phyloP scores from a whole-genome alignment of 2,329 filamentous ascomycete species.

The Chrysosphaeria jannelii region DNA sequence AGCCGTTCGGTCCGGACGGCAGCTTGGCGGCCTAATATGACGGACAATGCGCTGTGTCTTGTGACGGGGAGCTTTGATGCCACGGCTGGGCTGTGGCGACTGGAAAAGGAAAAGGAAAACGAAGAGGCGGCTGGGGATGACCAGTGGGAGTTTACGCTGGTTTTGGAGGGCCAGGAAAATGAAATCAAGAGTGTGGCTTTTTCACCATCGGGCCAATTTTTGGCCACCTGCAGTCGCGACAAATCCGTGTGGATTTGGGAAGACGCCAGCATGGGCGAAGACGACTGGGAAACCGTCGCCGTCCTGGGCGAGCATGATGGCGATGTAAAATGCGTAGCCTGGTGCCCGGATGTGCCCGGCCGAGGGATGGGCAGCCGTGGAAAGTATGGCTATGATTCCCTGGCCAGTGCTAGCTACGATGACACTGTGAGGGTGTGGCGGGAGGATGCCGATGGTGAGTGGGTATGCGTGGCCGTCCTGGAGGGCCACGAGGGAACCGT shows the following conservation, averaged over 20 bases:
- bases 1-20: slow-evolving; percentile 63
- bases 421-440: slow-evolving; percentile 71
- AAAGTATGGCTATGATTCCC: slow-evolving; percentile 29
- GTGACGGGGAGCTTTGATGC: slow-evolving; percentile 87
- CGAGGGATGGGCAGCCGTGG: slow-evolving; percentile 8
- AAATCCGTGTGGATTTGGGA: slow-evolving; percentile 99
- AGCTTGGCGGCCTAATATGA: slow-evolving; percentile 56
- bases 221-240: slow-evolving; percentile 76
- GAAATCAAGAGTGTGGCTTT: slow-evolving; percentile 67
- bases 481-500: slow-evolving; percentile 64
- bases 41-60: slow-evolving; percentile 36
- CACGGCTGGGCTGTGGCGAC: slow-evolving; percentile 61
- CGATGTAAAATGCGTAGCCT: slow-evolving; percentile 80
- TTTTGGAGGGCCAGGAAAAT: slow-evolving; percentile 81
- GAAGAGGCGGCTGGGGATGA: slow-evolving; percentile 30
- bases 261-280: slow-evolving; percentile 41
- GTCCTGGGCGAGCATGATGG: slow-evolving; percentile 84
- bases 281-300: slow-evolving; percentile 83
- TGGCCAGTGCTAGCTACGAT: slow-evolving; percentile 84
- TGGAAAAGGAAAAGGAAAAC: slow-evolving; percentile 17
- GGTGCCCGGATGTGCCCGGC: slow-evolving; percentile 44
- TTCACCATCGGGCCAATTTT: slow-evolving; percentile 39
- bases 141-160: slow-evolving; percentile 77
- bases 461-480: slow-evolving; percentile 64
- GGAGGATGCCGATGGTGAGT: slow-evolving; percentile 69